Evolutionary conservation across 352 stramenopile species (phyloP), one percentile per base, ranked within the genome.

Genomic region (Blastocystis sp.): DNA sequence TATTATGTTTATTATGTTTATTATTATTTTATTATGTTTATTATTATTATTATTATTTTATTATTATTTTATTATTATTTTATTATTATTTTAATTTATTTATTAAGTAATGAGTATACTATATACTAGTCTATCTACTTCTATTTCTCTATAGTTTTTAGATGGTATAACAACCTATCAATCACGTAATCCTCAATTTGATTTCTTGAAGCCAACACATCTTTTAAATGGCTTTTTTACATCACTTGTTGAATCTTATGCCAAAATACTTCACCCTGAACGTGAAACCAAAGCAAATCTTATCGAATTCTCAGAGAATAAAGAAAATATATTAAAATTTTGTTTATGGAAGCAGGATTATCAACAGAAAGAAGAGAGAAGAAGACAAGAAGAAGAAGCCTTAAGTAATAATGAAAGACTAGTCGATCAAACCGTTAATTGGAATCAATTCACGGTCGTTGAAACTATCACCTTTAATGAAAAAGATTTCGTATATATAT

Each of bases 401-500:
- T 68, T 64, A 23, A 64, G 62, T 11, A 73, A 80, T 46, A 71
- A 62, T 10, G 57, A 69, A 5, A 48, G 41, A 34, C 32, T 69
- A 7, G 67, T 69, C 1, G 74, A 70, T 28, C 68, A 73, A 32
- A 46, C 59, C 5, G 74, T 99, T 62, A 89, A 99, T 75, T 99
- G 91, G 91, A 84, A 96, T 70, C 88, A 98, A 72, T 99, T 99
- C 67, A 84, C 94, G 2, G 79, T 99, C 1, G 91, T 99, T 0
- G 89, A 97, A 69, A 94, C 84, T 9, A 95, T 96, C 65, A 87
- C 84, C 21, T 95, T 96, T 59, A 75, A 83, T 18, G 74, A 82
- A 28, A 75, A 87, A 34, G 82, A 93, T 68, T 74, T 83, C 35
- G 67, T 78, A 42, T 55, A 44, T 10, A 40, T 75, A 34, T 37